phyloP scores from a whole-genome alignment of 768 basidiomycete species.

The Daedalea quercina region DNA sequence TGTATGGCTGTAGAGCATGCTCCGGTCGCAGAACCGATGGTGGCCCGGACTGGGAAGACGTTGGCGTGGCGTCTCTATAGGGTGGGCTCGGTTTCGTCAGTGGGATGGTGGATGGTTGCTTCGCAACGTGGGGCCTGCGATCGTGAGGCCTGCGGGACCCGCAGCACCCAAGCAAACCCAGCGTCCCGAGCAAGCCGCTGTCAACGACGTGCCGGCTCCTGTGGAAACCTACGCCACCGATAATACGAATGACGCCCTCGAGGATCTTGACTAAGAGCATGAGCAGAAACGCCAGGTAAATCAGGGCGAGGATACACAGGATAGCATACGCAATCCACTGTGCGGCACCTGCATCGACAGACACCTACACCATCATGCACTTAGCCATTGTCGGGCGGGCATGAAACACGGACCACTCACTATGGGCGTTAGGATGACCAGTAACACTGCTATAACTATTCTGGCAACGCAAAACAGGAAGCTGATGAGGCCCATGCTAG shows the following conservation, averaged over 20 bases:
- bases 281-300: conserved; percentile 75
- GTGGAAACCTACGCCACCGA: conserved; percentile 78
- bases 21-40: conserved; percentile 76
- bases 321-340: conserved; percentile 96
- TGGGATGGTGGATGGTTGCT: conserved; percentile 17
- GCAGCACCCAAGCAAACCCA: conserved; percentile 64
- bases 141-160: conserved; percentile 35
- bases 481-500: conserved; percentile 93
- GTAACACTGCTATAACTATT: conserved; percentile 82
- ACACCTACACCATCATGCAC: conserved; percentile 47
- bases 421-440: conserved; percentile 85
- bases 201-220: conserved; percentile 74
- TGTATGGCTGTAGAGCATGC: conserved; percentile 68
- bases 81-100: conserved; percentile 18
- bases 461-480: conserved; percentile 90
- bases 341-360: conserved; percentile 70
- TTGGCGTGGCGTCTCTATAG: conserved; percentile 24
- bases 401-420: conserved; percentile 42
- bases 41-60: conserved; percentile 50
- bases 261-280: conserved; percentile 82
- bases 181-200: conserved; percentile 81
- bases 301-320: conserved; percentile 72
- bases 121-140: conserved; percentile 11
- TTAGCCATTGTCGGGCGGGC: background rate
- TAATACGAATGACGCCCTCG: conserved; percentile 75